A percentile compares a stretch with the other conserved stretches of the same genome.
Conservation (phyloP, 306 rosid species). For the Quercus variabilis region DNA sequence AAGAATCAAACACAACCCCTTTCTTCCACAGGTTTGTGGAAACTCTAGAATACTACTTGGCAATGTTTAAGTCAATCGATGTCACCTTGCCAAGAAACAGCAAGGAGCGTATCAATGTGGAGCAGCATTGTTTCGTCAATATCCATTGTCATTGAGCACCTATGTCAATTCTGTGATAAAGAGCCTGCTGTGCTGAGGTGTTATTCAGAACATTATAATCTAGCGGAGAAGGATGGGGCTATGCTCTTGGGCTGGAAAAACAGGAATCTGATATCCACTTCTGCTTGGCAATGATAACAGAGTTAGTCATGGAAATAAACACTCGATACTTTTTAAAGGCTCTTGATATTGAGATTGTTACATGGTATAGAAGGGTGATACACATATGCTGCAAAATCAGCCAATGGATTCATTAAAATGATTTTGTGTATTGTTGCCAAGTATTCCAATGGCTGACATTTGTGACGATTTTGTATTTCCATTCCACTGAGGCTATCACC, state of each 20-base stretch:
- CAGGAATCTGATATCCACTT: conserved; percentile 82
- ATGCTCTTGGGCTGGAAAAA: conserved; percentile 91
- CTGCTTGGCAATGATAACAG: conserved; percentile 72
- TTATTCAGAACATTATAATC: conserved; percentile 76
- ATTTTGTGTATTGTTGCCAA: not conserved
- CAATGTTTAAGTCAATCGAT: conserved; percentile 90
- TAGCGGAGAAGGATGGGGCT: conserved; percentile 79
- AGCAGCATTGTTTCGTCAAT: conserved; percentile 81
- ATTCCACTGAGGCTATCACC: not conserved
- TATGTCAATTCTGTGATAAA: conserved; percentile 74
- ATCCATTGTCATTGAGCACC: conserved; percentile 77
- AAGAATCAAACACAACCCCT: conserved; percentile 93
- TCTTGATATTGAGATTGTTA: not conserved
- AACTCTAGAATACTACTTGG: conserved; percentile 76
- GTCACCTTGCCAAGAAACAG: conserved; percentile 59
- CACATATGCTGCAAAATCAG: not conserved
- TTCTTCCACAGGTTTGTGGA: conserved; percentile 77
- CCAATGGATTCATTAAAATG: not conserved
- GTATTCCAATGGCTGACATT: not conserved
- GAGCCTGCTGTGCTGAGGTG: conserved; percentile 44
- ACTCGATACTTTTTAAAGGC: not conserved
- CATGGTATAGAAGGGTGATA: not conserved
- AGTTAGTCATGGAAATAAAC: conserved; percentile 18
- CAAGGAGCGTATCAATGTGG: conserved; percentile 79
- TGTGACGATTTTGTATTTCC: not conserved